phyloP scores from a whole-genome alignment of 768 basidiomycete species.

The Auricularia sp. region DNA sequence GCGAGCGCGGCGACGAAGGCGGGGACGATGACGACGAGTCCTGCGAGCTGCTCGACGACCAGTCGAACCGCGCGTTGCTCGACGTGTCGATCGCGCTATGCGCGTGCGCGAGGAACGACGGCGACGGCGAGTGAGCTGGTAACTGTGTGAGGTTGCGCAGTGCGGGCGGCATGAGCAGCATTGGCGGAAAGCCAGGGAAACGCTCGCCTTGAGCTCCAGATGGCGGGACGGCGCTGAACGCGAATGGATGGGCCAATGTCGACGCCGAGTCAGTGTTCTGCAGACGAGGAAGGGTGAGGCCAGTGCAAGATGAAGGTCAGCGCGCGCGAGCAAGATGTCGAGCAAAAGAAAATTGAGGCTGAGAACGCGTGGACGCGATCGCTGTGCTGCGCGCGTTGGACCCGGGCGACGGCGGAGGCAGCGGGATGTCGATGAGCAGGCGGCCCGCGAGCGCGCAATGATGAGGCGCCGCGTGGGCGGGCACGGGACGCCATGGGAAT shows the following conservation, averaged over 20 bases:
- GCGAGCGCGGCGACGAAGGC: background rate
- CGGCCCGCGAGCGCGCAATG: background rate
- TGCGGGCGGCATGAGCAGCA: background rate
- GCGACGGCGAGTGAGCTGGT: no score
- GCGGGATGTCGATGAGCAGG: background rate
- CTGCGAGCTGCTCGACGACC: background rate
- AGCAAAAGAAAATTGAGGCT: constrained; percentile 50
- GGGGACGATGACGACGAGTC: background rate
- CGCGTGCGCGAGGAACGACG: no score
- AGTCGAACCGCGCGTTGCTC: background rate
- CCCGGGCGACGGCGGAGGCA: background rate
- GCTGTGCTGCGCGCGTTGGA: constrained; percentile 15
- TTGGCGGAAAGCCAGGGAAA: background rate
- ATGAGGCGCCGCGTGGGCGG: background rate
- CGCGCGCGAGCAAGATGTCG: constrained; percentile 37
- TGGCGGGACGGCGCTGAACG: background rate
- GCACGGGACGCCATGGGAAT: background rate
- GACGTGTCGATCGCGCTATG: background rate
- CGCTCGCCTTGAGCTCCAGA: background rate
- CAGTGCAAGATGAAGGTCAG: constrained; percentile 35
- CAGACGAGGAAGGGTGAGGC: constrained; percentile 27
- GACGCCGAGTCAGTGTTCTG: constrained; percentile 21
- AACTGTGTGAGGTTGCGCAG: background rate
- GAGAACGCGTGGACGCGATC: constrained; percentile 45
- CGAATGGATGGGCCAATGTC: constrained; percentile 26